phyloP scores from a whole-genome alignment of 2,329 filamentous ascomycete species.

The Fusarium dlaminii region DNA sequence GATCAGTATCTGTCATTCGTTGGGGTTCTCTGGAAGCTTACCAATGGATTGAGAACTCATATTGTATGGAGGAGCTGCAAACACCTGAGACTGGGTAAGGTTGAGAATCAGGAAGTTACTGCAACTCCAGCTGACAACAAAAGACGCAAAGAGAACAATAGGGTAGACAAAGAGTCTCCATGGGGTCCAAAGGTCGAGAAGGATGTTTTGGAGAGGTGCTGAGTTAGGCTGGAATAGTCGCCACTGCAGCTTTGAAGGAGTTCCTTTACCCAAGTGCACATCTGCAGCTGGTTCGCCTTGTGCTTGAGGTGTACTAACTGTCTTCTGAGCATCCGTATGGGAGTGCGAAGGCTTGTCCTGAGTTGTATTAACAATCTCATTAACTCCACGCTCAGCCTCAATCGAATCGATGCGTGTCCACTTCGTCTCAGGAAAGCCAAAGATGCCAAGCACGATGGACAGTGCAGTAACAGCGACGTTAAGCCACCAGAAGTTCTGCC shows the following conservation, averaged over 20 bases:
- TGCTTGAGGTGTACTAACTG: no score
- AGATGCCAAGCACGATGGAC: background rate
- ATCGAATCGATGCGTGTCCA: background rate
- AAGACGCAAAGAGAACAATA: background rate
- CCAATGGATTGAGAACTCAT: constrained; percentile 5
- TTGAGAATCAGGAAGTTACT: constrained; percentile 10
- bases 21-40: no score
- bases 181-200: background rate
- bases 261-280: background rate
- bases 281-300: background rate
- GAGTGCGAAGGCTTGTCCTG: background rate
- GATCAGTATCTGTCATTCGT: no score
- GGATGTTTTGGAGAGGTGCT: background rate
- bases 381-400: background rate
- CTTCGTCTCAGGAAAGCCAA: constrained; percentile 1
- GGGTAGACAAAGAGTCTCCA: background rate
- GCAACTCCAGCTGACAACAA: constrained; percentile 12
- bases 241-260: background rate
- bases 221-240: background rate
- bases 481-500: constrained; percentile 13
- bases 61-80: background rate
- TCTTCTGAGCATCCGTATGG: background rate
- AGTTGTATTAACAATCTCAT: background rate
- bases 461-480: background rate
- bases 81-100: background rate